phyloP scores from a whole-genome alignment of 176 grass and related monocot species.

The Oryza officinalis region DNA sequence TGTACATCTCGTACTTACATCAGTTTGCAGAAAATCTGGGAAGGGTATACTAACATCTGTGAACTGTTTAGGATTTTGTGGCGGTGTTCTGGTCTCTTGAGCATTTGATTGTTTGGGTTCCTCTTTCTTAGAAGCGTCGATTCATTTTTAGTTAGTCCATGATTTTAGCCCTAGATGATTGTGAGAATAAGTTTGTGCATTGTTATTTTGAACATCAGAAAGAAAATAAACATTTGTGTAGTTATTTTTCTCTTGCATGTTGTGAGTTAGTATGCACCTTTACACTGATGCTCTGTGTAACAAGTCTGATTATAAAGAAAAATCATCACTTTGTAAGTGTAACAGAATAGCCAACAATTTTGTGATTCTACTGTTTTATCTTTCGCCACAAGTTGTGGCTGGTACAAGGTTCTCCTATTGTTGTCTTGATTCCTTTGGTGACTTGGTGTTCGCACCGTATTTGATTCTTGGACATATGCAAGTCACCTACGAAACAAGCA shows the following conservation, averaged over 20 bases:
- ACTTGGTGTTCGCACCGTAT: not conserved
- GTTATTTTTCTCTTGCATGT: conserved; percentile 21
- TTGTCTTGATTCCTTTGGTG: not conserved
- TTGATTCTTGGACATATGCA: not conserved
- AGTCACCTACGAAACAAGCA: not conserved
- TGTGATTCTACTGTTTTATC: not conserved
- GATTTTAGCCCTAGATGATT: conserved; percentile 37
- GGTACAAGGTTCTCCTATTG: not conserved
- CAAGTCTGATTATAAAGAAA: not conserved
- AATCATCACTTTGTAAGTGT: not conserved
- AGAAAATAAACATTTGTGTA: conserved; percentile 47
- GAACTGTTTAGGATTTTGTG: conserved; percentile 46
- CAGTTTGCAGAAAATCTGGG: conserved; percentile 19
- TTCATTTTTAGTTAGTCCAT: conserved; percentile 48
- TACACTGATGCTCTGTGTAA: not conserved
- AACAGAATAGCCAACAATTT: not conserved
- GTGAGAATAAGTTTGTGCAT: conserved; percentile 47
- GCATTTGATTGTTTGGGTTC: conserved; percentile 44
- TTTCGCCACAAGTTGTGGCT: not conserved
- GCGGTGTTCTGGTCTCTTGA: conserved; percentile 36
- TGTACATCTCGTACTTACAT: conserved; percentile 70
- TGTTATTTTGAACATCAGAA: conserved; percentile 45
- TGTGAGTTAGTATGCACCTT: not conserved
- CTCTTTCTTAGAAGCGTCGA: conserved; percentile 33
- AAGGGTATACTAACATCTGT: conserved; percentile 52